phyloP scores from a whole-genome alignment of 169 alveolate species.

The Plasmodium knowlesi region DNA sequence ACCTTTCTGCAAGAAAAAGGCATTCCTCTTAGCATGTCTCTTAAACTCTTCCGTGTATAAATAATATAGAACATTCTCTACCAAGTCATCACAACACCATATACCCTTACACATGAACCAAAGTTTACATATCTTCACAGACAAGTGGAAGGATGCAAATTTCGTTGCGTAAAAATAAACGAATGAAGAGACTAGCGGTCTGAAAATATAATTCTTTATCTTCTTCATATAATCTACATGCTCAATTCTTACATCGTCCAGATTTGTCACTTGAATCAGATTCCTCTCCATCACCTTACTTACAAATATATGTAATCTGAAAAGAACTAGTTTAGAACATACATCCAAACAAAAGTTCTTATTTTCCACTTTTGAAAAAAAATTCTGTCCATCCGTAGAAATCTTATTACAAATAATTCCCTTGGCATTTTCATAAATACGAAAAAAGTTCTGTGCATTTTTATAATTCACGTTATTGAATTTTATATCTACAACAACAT shows the following conservation, averaged over 20 bases:
- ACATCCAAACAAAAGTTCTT: constrained; percentile 20
- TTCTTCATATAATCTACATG: constrained; percentile 1
- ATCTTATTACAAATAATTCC: neutral
- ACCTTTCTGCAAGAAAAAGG: neutral
- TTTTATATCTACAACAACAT: constrained; percentile 21
- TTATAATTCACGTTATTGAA: constrained; percentile 9
- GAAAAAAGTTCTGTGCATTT: constrained; percentile 20
- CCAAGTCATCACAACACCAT: neutral
- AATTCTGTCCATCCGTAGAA: neutral
- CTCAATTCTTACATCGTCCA: constrained; percentile 13
- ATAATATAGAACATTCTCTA: constrained; percentile 31
- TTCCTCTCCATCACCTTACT: constrained; percentile 19
- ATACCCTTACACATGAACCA: constrained; percentile 33
- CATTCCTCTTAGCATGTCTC: neutral
- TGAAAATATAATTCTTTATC: constrained; percentile 6
- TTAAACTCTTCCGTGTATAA: constrained; percentile 18
- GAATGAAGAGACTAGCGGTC: constrained; percentile 38
- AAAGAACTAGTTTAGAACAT: neutral
- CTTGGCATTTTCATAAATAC: constrained; percentile 36
- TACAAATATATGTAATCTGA: constrained; percentile 23
- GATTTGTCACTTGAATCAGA: constrained; percentile 26
- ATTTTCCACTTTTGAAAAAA: neutral
- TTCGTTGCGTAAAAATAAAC: constrained; percentile 29
- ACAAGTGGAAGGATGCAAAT: constrained; percentile 27
- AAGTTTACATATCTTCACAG: constrained; percentile 40